Base-by-base conservation (phyloP, 2,329 filamentous ascomycete species). In the Talaromyces sp. region DNA sequence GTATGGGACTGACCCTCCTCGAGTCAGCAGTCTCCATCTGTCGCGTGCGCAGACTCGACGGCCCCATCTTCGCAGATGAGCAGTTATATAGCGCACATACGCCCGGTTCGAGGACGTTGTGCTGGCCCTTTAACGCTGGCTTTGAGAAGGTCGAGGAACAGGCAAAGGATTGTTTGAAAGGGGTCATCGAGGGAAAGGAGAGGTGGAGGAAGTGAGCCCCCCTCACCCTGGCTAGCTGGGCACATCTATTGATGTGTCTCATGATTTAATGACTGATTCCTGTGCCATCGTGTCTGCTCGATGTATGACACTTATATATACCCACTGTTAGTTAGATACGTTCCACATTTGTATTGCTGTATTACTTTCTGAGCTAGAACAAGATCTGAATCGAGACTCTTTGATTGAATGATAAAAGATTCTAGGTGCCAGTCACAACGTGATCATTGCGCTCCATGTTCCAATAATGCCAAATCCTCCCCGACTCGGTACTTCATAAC, bases 1-100 rank as follows among this genome's bases (percentile, higher is more conserved):
- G 91, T 3, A 81, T 95, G 31, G 92, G 91, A 9, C 82, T 80
- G 52, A 87, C 87, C 52, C 77, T 96, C 70, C 79, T 96, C 52
- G 84, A 88, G 69, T 89, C 91, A 69, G 90, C 89, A 2, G 87
- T 93, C 2, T 83, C 83, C 58, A 75, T 89, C 63, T 88, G 88
- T 63, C 85, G 84, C 68, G 87, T 88, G 74, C 84, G 84, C 70
- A 89, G 88, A 65, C 89, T 90, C 28, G 85, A 84, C 64, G 87
- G 86, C 37, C 85, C 84, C 5, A 81, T 86, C 66, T 95, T 96
- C 73, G 90, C 89, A 7, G 80, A 83, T 61, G 86, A 90, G 67
- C 50, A 55, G 4, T 35, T 63, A 18, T 31, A 60, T n/a, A 56
- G 57, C 16, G 62, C 62, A 5, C 91, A 96, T 79, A 91, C 95